Evolutionary conservation across 495 filamentous ascomycete species (phyloP).

Genomic region (Aspergillus sparsus): DNA sequence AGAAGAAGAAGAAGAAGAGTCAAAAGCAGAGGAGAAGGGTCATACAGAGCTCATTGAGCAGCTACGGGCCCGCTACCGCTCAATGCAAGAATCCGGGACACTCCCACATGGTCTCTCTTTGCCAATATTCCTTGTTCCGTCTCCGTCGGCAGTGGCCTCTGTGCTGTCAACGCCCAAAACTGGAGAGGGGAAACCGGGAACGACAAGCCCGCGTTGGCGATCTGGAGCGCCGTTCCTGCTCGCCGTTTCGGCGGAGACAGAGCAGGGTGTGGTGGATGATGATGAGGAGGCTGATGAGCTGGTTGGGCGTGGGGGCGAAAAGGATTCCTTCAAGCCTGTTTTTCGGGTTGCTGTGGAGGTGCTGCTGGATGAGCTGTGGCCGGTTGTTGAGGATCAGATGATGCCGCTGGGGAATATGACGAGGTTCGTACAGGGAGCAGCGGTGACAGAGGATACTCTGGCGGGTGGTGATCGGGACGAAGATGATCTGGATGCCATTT

Average conservation of each 20-base stretch:
- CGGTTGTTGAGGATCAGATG: slow-evolving; percentile 12
- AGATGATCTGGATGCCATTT: slow-evolving; percentile 12
- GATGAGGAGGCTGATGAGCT: neutral
- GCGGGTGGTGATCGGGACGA: neutral
- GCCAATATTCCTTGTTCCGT: slow-evolving; percentile 9
- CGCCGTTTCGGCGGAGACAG: neutral
- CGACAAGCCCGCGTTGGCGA: slow-evolving; percentile 8
- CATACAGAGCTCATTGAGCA: slow-evolving; percentile 4
- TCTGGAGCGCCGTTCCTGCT: slow-evolving; percentile 6
- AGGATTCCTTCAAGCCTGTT: slow-evolving; percentile 8
- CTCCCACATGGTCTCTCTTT: neutral
- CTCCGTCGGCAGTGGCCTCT: slow-evolving; percentile 10
- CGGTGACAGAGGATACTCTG: slow-evolving; percentile 2
- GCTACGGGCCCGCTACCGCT: slow-evolving; percentile 13
- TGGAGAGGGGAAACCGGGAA: neutral
- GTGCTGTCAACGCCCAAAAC: slow-evolving; percentile 1
- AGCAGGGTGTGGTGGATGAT: slow-evolving; percentile 5
- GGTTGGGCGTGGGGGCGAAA: slow-evolving; percentile 1
- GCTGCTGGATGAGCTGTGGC: slow-evolving; percentile 12
- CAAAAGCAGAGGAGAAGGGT: neutral
- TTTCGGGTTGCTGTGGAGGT: slow-evolving; percentile 11
- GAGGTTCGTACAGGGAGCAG: slow-evolving; percentile 3
- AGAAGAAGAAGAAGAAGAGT: neutral
- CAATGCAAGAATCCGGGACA: slow-evolving; percentile 4
- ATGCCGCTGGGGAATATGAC: slow-evolving; percentile 4